phyloP scores from a whole-genome alignment of 2,329 filamentous ascomycete species.

The Elsinoe ampelina region DNA sequence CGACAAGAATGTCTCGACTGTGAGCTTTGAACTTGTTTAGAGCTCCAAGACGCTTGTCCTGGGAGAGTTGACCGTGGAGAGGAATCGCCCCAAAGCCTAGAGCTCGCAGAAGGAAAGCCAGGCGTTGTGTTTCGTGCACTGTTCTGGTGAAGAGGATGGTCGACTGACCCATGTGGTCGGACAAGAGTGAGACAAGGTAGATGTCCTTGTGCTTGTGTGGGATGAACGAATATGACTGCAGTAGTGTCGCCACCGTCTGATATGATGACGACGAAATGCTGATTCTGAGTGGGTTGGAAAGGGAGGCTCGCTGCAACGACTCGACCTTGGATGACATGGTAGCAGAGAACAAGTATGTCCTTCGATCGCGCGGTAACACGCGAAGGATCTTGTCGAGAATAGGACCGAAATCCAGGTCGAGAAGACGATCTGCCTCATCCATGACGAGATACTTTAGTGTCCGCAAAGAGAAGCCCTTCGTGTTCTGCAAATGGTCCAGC shows the following conservation, averaged over 20 bases:
- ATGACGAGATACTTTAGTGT: slow-evolving; percentile 82
- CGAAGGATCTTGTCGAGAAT: slow-evolving; percentile 89
- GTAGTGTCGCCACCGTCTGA: slow-evolving; percentile 80
- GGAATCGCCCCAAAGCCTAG: slow-evolving; percentile 88
- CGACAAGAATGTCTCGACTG: slow-evolving; percentile 76
- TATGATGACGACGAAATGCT: slow-evolving; percentile 76
- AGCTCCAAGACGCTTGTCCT: slow-evolving; percentile 76
- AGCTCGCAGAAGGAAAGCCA: slow-evolving; percentile 71
- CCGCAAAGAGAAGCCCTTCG: slow-evolving; percentile 83
- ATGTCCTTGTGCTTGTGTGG: slow-evolving; percentile 82
- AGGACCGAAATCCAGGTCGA: slow-evolving; percentile 90
- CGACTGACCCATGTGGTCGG: slow-evolving; percentile 77
- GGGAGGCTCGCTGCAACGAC: slow-evolving; percentile 76
- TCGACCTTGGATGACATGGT: slow-evolving; percentile 94
- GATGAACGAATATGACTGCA: slow-evolving; percentile 80
- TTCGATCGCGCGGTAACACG: slow-evolving; percentile 65
- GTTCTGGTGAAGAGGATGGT: slow-evolving; percentile 88
- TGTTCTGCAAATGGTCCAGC: slow-evolving; percentile 90
- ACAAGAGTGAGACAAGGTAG: slow-evolving; percentile 76
- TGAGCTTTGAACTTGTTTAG: slow-evolving; percentile 81
- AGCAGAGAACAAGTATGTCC: slow-evolving; percentile 85
- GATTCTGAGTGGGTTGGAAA: slow-evolving; percentile 75
- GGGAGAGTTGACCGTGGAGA: slow-evolving; percentile 82
- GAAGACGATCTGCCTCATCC: slow-evolving; percentile 84
- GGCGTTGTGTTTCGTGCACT: slow-evolving; percentile 78